These are phyloP conservation scores for Eucalyptus guilfoylei DNA, from an alignment of 345 rosid species.

Conservation along the genomic window DNA sequence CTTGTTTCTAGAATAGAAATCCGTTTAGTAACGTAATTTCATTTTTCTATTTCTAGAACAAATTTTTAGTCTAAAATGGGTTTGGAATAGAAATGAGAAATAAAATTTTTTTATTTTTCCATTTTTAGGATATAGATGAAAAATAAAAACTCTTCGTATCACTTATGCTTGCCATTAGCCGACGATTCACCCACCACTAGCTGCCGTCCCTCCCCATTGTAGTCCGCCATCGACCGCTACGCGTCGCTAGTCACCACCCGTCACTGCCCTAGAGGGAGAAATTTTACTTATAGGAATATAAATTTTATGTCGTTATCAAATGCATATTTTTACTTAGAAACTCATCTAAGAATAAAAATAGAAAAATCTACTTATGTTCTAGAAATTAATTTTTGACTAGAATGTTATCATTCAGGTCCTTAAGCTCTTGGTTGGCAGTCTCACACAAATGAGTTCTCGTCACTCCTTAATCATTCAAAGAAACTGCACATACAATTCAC, in stretches of 20 bases:
- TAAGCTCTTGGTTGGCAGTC: neutral
- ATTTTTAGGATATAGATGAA: too few species aligned
- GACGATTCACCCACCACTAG: fast-evolving
- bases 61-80: too few species aligned
- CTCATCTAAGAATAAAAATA: fast-evolving
- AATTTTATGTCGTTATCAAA: too few species aligned
- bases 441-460: neutral
- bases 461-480: neutral
- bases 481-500: neutral
- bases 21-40: fast-evolving
- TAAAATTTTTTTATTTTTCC: too few species aligned
- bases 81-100: too few species aligned
- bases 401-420: too few species aligned
- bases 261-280: fast-evolving
- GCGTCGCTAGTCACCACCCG: fast-evolving
- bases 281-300: too few species aligned
- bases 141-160: too few species aligned
- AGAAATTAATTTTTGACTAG: too few species aligned
- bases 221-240: fast-evolving
- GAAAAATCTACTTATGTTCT: fast-evolving
- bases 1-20: fast-evolving
- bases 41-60: too few species aligned
- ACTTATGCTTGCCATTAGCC: too few species aligned
- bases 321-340: fast-evolving
- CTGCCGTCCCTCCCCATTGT: fast-evolving